Percentiles rank a stretch among this genome's conserved stretches.
phyloP scores from a whole-genome alignment of 768 basidiomycete genomes.

The Rhodotorula babjevae region DNA sequence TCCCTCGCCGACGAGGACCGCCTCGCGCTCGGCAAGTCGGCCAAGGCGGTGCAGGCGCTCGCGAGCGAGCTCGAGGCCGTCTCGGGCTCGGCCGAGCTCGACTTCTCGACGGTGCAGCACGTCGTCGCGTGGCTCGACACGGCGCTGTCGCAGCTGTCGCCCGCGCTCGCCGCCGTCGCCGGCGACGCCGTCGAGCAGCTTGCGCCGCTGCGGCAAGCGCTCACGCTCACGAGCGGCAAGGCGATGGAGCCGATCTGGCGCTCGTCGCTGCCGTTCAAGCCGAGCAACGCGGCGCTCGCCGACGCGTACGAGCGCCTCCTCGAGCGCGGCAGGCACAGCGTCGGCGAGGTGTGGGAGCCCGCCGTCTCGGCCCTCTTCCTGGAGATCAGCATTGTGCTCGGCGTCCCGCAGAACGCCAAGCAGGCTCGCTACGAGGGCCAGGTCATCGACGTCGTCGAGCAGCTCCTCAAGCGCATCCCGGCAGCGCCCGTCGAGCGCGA shows the following conservation, averaged over 20 bases:
- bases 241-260: slow-evolving; percentile 72
- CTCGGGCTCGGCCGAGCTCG: slow-evolving; percentile 50
- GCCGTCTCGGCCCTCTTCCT: slow-evolving; percentile 30
- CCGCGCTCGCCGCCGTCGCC: slow-evolving; percentile 2
- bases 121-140: slow-evolving; percentile 57
- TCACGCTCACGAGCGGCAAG: slow-evolving; percentile 65
- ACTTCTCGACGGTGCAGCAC: slow-evolving; percentile 65
- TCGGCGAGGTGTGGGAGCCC: slow-evolving; percentile 27
- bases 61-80: slow-evolving; percentile 53
- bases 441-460: slow-evolving; percentile 15
- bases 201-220: slow-evolving; percentile 51
- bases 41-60: slow-evolving; percentile 47
- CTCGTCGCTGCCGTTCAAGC: slow-evolving; percentile 42
- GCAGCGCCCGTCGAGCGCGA: background rate
- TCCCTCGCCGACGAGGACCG: background rate
- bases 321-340: background rate
- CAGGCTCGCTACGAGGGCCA: background rate
- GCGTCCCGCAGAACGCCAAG: slow-evolving; percentile 22
- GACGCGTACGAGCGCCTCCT: slow-evolving; percentile 17
- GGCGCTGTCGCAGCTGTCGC: slow-evolving; percentile 47
- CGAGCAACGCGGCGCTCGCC: slow-evolving; percentile 2
- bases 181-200: slow-evolving; percentile 25
- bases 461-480: slow-evolving; percentile 17
- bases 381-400: slow-evolving; percentile 30
- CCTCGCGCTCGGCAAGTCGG: slow-evolving; percentile 6